Base-by-base conservation (phyloP, 164 flowering plant species). In the Cinnamomum micranthum region DNA sequence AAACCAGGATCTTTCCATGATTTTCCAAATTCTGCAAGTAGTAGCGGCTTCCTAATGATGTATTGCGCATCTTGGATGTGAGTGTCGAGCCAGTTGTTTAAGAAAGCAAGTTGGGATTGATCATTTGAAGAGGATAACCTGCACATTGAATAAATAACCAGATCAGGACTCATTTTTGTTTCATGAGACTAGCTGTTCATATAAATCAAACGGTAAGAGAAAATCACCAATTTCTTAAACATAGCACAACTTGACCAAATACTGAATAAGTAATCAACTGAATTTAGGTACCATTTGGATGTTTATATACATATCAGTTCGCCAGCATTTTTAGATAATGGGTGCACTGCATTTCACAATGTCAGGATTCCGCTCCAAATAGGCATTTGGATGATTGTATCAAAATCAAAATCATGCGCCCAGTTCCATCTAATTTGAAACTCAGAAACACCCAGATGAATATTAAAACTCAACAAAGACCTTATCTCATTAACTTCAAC, bases 11-110 rank as follows among this genome's bases (percentile, higher is more conserved):
- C 77, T 74, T 85, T 91, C 51, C 75, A 76, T 14, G 97, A 87
- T 70, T 83, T 90, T 7, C 98, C 98, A 63, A 93, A 91, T 78
- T 93, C 97, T 0, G 94, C 80, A 15, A 91, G 81, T 19, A 90
- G 76, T 27, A 93, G 65, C 10, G 96, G 98, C 84, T 91, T 93
- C 23, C 72, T 73, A 9, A 91, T 84, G 24, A 83, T 75, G 74
- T 74, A 83, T 52, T 88, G 81, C 24, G 94, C 88, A 69, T 93
- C 98, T 52, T 81, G 77, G 55, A 90, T 86, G 79, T 93, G 98
- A 70, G 41, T 76, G 65, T 80, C 69, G 24, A 89, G 66, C 98
- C 98, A 93, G 25, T 81, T 80, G 65, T 81, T 83, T 74, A 90
- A 68, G 81, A 93, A 91, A 27, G 88, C 70, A 23, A 88, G 79